These are phyloP conservation scores for Phytophthora colocasiae DNA, from an alignment of 352 stramenopile species.

Conservation along the genomic window DNA sequence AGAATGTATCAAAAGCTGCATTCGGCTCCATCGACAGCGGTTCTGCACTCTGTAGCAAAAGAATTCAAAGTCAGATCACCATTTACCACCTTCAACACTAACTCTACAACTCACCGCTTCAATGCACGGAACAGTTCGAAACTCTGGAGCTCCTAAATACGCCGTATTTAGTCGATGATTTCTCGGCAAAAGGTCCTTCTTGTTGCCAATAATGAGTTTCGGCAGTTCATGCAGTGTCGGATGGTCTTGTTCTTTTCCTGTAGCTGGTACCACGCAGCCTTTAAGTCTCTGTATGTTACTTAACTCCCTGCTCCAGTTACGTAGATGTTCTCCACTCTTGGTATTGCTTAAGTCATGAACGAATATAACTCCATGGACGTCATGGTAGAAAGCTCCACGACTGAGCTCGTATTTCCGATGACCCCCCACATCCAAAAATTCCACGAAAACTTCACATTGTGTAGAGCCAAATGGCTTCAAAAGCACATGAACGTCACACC, in stretches of 20 bases:
- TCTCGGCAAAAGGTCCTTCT: slow-evolving; percentile 59
- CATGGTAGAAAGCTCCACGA: slow-evolving; percentile 81
- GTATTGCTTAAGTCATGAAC: slow-evolving; percentile 84
- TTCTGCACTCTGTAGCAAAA: slow-evolving; percentile 53
- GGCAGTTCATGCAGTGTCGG: slow-evolving; percentile 58
- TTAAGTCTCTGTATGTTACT: slow-evolving; percentile 52
- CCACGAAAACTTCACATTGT: slow-evolving; percentile 69
- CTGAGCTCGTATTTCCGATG: slow-evolving; percentile 86
- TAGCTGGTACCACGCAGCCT: slow-evolving; percentile 59
- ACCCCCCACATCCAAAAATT: slow-evolving; percentile 87
- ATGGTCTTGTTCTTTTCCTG: slow-evolving; percentile 36
- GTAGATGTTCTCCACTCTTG: slow-evolving; percentile 78
- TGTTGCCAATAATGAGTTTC: slow-evolving; percentile 86
- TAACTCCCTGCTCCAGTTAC: slow-evolving; percentile 67
- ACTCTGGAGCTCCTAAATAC: slow-evolving; percentile 39
- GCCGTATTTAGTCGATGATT: slow-evolving; percentile 30
- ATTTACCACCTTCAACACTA: neutral
- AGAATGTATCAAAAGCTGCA: slow-evolving; percentile 62
- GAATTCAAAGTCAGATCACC: too few species aligned
- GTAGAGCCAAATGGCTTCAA: slow-evolving; percentile 32
- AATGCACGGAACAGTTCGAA: slow-evolving; percentile 58
- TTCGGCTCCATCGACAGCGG: slow-evolving; percentile 58
- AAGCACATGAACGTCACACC: slow-evolving; percentile 84
- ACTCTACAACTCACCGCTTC: slow-evolving; percentile 52
- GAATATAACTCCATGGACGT: slow-evolving; percentile 85